These are phyloP conservation scores for Russula virescens DNA, from an alignment of 768 basidiomycete genomes.

Conservation along the genomic window DNA sequence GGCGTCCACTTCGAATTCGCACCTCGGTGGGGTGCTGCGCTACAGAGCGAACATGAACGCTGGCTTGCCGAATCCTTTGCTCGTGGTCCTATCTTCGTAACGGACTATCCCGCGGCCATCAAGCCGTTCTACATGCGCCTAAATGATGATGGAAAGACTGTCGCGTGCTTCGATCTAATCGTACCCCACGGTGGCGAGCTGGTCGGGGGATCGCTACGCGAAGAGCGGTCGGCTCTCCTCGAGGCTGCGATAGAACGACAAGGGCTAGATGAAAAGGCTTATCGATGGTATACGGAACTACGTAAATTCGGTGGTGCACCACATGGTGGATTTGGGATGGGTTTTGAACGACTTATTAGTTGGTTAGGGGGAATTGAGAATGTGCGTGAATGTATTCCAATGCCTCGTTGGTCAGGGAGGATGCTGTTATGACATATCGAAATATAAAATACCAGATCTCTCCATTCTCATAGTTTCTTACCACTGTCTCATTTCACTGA, in stretches of 20 bases:
- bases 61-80: slow-evolving; percentile 73
- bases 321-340: slow-evolving; percentile 94
- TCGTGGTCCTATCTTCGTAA: slow-evolving; percentile 81
- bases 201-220: slow-evolving; percentile 85
- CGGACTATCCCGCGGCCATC: slow-evolving; percentile 72
- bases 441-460: not conserved
- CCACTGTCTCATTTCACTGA: not conserved
- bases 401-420: slow-evolving; percentile 84
- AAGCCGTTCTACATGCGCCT: slow-evolving; percentile 98
- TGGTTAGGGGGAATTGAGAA: slow-evolving; percentile 88
- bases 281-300: slow-evolving; percentile 77
- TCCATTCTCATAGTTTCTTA: not conserved
- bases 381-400: slow-evolving; percentile 87
- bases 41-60: slow-evolving; percentile 90
- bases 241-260: slow-evolving; percentile 43
- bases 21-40: slow-evolving; percentile 60
- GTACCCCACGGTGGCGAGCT: slow-evolving; percentile 87
- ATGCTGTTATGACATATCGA: slow-evolving; percentile 53
- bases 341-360: slow-evolving; percentile 84
- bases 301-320: slow-evolving; percentile 81
- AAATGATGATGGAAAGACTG: slow-evolving; percentile 53
- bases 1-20: slow-evolving; percentile 45
- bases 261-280: slow-evolving; percentile 40
- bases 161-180: slow-evolving; percentile 94
- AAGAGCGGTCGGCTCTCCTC: slow-evolving; percentile 59